phyloP scores from a whole-genome alignment of 192 early-diverging fungal species.

The Radiomyces spectabilis region DNA sequence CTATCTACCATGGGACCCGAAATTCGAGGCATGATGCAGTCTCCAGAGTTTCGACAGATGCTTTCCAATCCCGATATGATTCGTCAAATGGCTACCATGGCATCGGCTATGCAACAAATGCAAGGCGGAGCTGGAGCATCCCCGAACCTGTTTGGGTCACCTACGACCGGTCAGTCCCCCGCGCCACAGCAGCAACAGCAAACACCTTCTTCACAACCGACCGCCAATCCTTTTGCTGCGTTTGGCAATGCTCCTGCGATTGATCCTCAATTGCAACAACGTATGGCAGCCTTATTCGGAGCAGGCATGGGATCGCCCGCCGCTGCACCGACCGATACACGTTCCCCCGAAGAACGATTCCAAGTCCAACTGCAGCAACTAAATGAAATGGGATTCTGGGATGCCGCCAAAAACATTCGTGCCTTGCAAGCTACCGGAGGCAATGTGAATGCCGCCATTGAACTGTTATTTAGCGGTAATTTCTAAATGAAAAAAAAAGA shows the following conservation, averaged over 20 bases:
- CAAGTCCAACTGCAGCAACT: constrained; percentile 75
- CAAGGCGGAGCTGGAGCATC: too few relatives aligned
- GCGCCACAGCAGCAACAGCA: constrained; percentile 15
- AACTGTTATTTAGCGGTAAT: constrained; percentile 56
- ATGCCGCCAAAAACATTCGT: constrained; percentile 83
- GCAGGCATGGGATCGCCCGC: constrained; percentile 15
- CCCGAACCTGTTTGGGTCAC: too few relatives aligned
- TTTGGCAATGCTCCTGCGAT: constrained; percentile 22
- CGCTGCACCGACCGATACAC: constrained; percentile 16
- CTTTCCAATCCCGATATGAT: constrained; percentile 80
- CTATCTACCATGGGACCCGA: constrained; percentile 77
- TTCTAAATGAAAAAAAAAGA: too few relatives aligned
- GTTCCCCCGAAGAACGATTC: constrained; percentile 54
- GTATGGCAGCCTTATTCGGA: constrained; percentile 14
- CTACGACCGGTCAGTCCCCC: too few relatives aligned
- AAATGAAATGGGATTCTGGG: constrained; percentile 95
- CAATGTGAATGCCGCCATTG: constrained; percentile 93
- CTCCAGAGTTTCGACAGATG: constrained; percentile 73
- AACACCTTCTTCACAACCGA: constrained; percentile 17
- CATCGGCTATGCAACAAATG: constrained; percentile 31
- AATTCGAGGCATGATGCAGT: constrained; percentile 77
- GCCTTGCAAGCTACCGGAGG: constrained; percentile 77
- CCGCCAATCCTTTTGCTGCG: constrained; percentile 39
- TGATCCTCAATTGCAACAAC: constrained; percentile 32
- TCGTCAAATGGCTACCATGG: constrained; percentile 66